Evolutionary conservation across 495 filamentous ascomycete genomes (phyloP), one percentile per base, ranked within the genome.

Genomic region (Hypomontagnella monticulosa): DNA sequence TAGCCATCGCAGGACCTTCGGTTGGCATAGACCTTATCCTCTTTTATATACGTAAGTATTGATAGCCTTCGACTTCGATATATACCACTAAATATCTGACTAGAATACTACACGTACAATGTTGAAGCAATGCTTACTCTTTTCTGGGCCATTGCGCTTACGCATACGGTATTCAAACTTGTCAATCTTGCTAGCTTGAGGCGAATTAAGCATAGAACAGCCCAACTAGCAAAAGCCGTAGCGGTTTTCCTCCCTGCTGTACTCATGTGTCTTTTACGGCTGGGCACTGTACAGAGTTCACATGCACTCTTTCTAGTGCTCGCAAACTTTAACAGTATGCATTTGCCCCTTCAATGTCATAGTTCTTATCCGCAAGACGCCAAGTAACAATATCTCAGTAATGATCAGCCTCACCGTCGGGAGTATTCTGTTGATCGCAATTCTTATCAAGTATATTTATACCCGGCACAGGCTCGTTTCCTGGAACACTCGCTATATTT

Each of bases 61-160:
- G 18, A 6, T 4, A 14, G 8, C 2, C 16, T 10, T 16, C 14
- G 9, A 9, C 11, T 0, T 11, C 7, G n/a, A 18, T 9, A n/a
- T 10, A 16, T 8, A 9, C 19, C n/a, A 37, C 46, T 67, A 37
- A 63, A 32, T 19, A 8, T 32, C 4, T 1, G 14, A 7, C 16
- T 65, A 82, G 80, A 81, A 61, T 83, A 79, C 46, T 83, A 82
- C 46, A 75, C 70, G 4, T 83, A 83, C 65, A 83, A 82, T 71
- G 78, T 78, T 12, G 78, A 81, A 54, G 70, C 78, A n/a, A 60
- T 81, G 57, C 71, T 81, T 12, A 73, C 81, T 1, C 59, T 81
- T 5, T 83, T 80, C 53, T 83, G 81, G 80, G 71, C 80, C 12
- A 64, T 78, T 30, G 71, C 76, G 33, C 72, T 83, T 10, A 69